Percentiles rank a stretch among this genome's conserved stretches.
phyloP scores from a whole-genome alignment of 495 filamentous ascomycete species.

The Usnea hakonensis region DNA sequence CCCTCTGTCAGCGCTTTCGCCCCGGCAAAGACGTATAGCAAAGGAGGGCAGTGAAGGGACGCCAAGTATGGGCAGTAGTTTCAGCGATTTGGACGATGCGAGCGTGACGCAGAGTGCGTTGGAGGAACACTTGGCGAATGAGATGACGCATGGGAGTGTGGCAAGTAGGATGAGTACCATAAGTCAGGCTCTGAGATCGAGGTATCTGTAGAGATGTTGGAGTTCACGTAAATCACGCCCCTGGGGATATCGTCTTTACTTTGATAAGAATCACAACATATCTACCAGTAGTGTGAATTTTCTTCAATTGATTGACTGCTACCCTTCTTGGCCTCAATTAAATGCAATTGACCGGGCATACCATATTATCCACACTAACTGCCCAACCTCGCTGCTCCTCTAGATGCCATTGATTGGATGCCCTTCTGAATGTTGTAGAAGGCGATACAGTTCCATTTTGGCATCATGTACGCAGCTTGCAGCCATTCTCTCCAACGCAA shows the following conservation, averaged over 20 bases:
- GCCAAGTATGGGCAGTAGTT: constrained; percentile 96
- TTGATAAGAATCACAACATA: neutral
- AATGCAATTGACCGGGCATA: neutral
- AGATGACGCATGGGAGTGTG: constrained; percentile 76
- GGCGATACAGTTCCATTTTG: too few relatives aligned
- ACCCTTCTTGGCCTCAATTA: neutral
- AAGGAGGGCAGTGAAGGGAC: constrained; percentile 74
- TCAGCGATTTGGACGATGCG: constrained; percentile 92
- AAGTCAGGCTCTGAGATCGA: constrained; percentile 54
- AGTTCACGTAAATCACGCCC: neutral
- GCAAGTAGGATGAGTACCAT: constrained; percentile 87
- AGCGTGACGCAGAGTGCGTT: constrained; percentile 90
- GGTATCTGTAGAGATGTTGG: neutral
- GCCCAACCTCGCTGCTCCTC: neutral
- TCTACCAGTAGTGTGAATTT: neutral
- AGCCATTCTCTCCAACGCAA: neutral
- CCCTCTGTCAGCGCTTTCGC: constrained; percentile 52
- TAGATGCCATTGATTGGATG: too few relatives aligned
- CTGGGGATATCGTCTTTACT: neutral
- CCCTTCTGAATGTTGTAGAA: too few relatives aligned
- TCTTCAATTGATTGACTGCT: neutral
- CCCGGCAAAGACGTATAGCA: constrained; percentile 42
- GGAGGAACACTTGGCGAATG: constrained; percentile 86
- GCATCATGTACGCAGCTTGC: neutral
- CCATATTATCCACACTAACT: neutral